These are phyloP conservation scores for Phalaenopsis hybrid DNA, from an alignment of 116 monocot species.

Conservation along the genomic window DNA sequence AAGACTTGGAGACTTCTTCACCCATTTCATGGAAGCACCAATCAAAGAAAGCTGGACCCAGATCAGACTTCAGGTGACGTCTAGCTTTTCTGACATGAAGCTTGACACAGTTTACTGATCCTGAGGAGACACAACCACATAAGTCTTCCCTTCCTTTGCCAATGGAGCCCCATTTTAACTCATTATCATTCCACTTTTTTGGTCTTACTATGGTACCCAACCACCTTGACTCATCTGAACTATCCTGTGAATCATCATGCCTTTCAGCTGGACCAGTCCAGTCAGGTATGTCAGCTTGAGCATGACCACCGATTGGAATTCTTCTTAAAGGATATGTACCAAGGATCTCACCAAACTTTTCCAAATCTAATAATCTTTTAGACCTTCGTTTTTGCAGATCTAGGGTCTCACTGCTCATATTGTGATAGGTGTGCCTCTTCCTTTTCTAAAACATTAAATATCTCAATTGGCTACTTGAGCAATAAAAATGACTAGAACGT, in stretches of 20 bases:
- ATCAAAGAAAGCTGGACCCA: constrained; percentile 45
- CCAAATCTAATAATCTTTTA: constrained; percentile 24
- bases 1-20: constrained; percentile 46
- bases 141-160: constrained; percentile 32
- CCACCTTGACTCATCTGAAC: constrained; percentile 31
- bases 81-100: constrained; percentile 42
- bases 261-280: constrained; percentile 28
- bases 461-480: constrained; percentile 10
- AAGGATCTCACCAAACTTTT: constrained; percentile 12
- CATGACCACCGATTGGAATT: constrained; percentile 43
- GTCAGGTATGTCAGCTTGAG: constrained; percentile 65
- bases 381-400: constrained; percentile 40
- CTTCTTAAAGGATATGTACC: constrained; percentile 18
- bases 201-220: constrained; percentile 63
- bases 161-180: constrained; percentile 6
- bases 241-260: neutral
- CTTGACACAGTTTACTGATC: constrained; percentile 48
- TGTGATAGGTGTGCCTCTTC: constrained; percentile 5
- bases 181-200: constrained; percentile 3
- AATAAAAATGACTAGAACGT: neutral
- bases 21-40: constrained; percentile 67
- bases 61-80: constrained; percentile 30
- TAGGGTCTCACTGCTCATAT: neutral
- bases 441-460: constrained; percentile 24
- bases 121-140: constrained; percentile 38